Conservation (phyloP, 441 rosid genomes). For the Populus hybrid region DNA sequence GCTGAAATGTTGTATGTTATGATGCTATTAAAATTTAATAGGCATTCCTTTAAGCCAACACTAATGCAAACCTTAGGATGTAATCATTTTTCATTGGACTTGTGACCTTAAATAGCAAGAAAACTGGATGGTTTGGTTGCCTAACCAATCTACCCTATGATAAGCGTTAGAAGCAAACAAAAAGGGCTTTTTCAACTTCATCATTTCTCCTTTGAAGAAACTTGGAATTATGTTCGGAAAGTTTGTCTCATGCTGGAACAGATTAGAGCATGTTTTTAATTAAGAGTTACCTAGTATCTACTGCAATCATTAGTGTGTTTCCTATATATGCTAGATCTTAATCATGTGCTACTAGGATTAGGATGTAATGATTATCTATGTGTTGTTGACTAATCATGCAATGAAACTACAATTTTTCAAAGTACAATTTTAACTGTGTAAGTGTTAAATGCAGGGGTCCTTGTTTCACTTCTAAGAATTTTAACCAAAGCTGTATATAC, state of each 20-base stretch:
- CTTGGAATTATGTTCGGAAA: not conserved
- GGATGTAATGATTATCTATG: not conserved
- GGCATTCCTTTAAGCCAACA: not conserved
- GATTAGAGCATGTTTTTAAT: not conserved
- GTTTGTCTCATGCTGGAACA: not conserved
- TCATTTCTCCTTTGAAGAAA: not conserved
- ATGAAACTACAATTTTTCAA: not conserved
- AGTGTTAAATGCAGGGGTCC: constrained; percentile 65
- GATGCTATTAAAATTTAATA: not conserved
- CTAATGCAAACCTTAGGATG: not conserved
- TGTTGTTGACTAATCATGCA: not conserved
- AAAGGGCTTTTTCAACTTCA: not conserved
- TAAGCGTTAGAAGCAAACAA: no score
- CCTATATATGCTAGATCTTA: not conserved
- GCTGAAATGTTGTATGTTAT: not conserved
- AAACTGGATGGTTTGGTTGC: no score
- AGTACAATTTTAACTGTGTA: constrained; percentile 8
- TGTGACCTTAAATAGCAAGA: no score
- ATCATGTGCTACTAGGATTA: not conserved
- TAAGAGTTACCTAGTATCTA: not conserved
- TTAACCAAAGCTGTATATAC: constrained; percentile 72
- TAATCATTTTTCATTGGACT: no score
- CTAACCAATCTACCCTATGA: no score
- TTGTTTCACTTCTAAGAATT: constrained; percentile 75
- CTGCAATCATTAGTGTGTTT: not conserved